Percentiles rank a stretch among this genome's conserved stretches.
Evolutionary conservation across 805 yeast species (phyloP).

Genomic region (Lipomyces spencermartinsiae): DNA sequence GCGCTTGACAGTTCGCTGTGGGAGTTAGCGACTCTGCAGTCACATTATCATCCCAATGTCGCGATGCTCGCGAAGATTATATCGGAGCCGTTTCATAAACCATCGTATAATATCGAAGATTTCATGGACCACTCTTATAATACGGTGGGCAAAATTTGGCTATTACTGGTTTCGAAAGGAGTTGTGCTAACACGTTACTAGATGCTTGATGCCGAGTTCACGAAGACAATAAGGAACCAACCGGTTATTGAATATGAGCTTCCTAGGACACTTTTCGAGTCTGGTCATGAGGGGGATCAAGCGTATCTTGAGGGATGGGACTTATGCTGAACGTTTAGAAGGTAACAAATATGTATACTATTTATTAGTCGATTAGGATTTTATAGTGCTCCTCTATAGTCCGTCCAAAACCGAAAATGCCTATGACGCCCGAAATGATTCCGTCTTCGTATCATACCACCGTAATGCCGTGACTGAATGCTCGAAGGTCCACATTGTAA

Average conservation of each 20-base stretch:
- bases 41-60: constrained; percentile 94
- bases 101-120: constrained; percentile 88
- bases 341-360: background rate
- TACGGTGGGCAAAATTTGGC: constrained; percentile 51
- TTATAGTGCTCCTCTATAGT: background rate
- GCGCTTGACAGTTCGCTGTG: constrained; percentile 89
- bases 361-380: background rate
- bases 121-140: constrained; percentile 90
- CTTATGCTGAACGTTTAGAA: background rate
- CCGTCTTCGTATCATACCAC: constrained; percentile 24
- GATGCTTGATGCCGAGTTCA: constrained; percentile 60
- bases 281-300: constrained; percentile 45
- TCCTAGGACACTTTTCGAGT: constrained; percentile 28
- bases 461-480: constrained; percentile 42
- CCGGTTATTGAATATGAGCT: constrained; percentile 79
- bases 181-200: constrained; percentile 17
- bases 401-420: background rate
- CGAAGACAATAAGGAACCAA: constrained; percentile 44
- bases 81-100: constrained; percentile 87
- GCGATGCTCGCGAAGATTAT: constrained; percentile 89
- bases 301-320: constrained; percentile 44
- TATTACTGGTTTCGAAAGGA: constrained; percentile 68
- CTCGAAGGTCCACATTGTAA: constrained; percentile 72
- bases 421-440: constrained; percentile 10
- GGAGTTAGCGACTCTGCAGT: constrained; percentile 82